Conservation (phyloP, 2,329 filamentous ascomycete species). For the Microascus cirrosus region DNA sequence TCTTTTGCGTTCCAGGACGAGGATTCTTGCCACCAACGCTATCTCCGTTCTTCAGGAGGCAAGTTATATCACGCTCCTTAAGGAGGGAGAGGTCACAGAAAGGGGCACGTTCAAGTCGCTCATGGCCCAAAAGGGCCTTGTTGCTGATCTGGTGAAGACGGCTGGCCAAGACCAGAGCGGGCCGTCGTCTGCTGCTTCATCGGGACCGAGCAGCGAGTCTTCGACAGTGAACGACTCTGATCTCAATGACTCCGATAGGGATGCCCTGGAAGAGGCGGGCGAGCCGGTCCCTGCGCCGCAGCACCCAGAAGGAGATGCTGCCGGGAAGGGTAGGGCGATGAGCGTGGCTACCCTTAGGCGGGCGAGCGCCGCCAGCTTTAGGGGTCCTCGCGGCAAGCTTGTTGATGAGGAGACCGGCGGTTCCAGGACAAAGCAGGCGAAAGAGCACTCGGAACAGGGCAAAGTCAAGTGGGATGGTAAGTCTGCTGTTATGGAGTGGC, state of each 20-base stretch:
- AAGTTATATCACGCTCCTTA: conserved; percentile 76
- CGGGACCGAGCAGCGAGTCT: conserved; percentile 38
- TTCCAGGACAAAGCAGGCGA: conserved; percentile 61
- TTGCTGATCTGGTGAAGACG: conserved; percentile 73
- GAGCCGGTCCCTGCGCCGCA: conserved; percentile 66
- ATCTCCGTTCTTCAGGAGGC: conserved; percentile 85
- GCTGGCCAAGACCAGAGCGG: conserved; percentile 47
- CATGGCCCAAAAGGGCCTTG: conserved; percentile 86
- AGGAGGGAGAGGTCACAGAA: conserved; percentile 74
- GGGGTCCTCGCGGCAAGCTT: conserved; percentile 71
- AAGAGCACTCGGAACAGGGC: conserved; percentile 85
- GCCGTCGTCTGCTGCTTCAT: conserved; percentile 22
- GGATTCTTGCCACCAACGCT: conserved; percentile 88
- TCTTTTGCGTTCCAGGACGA: conserved; percentile 73
- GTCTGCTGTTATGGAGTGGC: neutral
- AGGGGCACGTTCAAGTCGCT: conserved; percentile 84
- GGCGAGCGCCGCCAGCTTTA: conserved; percentile 86
- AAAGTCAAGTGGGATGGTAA: conserved; percentile 82
- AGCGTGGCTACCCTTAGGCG: conserved; percentile 77
- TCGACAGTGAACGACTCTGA: conserved; percentile 45
- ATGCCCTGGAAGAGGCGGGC: conserved; percentile 66
- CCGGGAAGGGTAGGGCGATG: conserved; percentile 46
- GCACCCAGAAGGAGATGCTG: conserved; percentile 34
- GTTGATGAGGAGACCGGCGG: conserved; percentile 70
- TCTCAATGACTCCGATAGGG: conserved; percentile 38